Percentiles rank a stretch among this genome's conserved stretches.
phyloP scores from a whole-genome alignment of 2,329 filamentous ascomycete genomes.

The Colletotrichum coccodes region DNA sequence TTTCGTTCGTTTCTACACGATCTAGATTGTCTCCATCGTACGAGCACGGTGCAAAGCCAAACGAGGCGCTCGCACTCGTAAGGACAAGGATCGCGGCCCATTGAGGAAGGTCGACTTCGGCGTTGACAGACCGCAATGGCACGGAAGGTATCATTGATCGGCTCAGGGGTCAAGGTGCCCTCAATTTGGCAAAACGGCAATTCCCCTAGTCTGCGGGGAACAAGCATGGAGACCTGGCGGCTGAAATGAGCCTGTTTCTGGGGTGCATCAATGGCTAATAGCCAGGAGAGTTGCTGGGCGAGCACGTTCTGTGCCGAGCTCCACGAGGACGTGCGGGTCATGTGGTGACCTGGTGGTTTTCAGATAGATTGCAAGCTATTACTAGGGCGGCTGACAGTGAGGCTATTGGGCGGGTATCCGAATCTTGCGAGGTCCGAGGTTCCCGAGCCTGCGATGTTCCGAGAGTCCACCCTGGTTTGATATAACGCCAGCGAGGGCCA shows the following conservation, averaged over 20 bases:
- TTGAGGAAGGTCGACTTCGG: background rate
- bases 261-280: constrained; percentile 3
- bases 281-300: background rate
- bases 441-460: constrained; percentile 1
- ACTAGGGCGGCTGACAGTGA: background rate
- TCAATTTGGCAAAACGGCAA: background rate
- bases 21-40: background rate
- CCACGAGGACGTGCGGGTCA: background rate
- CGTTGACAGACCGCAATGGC: background rate
- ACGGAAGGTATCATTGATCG: background rate
- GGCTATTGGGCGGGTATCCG: constrained; percentile 3
- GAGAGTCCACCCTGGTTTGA: background rate
- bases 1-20: background rate
- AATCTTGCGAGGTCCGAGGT: constrained; percentile 5
- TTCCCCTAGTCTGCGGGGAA: background rate
- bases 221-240: background rate
- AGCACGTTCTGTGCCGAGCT: background rate
- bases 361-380: constrained; percentile 17
- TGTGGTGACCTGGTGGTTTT: background rate
- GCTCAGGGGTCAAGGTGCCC: background rate
- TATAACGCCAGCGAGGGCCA: background rate
- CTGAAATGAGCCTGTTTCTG: background rate
- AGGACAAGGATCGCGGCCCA: too few species aligned
- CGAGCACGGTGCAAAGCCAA: background rate
- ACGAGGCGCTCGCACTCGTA: background rate